A percentile compares a stretch with the other conserved stretches of the same genome.
Evolutionary conservation across 495 filamentous ascomycete genomes (phyloP).

Genomic region (Penicillium ochrochloron): DNA sequence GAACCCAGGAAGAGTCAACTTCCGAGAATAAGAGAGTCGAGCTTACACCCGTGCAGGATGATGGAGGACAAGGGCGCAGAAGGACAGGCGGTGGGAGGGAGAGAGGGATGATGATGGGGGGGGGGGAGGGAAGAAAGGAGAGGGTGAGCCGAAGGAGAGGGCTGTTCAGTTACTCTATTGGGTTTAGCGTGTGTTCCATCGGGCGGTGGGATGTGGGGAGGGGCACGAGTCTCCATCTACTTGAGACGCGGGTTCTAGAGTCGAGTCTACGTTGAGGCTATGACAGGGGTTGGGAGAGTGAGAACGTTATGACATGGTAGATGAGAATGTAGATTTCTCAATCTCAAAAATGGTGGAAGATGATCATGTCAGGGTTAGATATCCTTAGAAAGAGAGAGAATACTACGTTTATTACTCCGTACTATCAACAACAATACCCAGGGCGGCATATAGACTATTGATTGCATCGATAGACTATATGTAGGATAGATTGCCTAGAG

Average conservation of each 20-base stretch:
- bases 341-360: not conserved
- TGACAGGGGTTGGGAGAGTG: no score
- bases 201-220: conserved; percentile 41
- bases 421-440: no score
- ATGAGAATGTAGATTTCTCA: no score
- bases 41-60: conserved; percentile 11
- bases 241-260: conserved; percentile 10
- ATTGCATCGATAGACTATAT: no score
- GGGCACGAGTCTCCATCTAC: conserved; percentile 21
- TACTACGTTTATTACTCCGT: no score
- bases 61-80: conserved; percentile 16
- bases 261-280: conserved; percentile 1
- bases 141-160: conserved; percentile 34
- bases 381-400: no score
- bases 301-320: not conserved
- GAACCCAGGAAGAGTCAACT: conserved; percentile 28
- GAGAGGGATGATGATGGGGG: conserved; percentile 10
- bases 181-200: conserved; percentile 39
- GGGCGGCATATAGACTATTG: no score
- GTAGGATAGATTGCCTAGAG: no score
- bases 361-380: not conserved
- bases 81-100: conserved; percentile 17
- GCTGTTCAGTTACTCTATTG: conserved; percentile 29
- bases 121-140: conserved; percentile 24
- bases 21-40: conserved; percentile 16